Percentiles rank a stretch among this genome's conserved stretches.
Conservation (phyloP, 495 filamentous ascomycete species). For the Podospora pseudoanserina region DNA sequence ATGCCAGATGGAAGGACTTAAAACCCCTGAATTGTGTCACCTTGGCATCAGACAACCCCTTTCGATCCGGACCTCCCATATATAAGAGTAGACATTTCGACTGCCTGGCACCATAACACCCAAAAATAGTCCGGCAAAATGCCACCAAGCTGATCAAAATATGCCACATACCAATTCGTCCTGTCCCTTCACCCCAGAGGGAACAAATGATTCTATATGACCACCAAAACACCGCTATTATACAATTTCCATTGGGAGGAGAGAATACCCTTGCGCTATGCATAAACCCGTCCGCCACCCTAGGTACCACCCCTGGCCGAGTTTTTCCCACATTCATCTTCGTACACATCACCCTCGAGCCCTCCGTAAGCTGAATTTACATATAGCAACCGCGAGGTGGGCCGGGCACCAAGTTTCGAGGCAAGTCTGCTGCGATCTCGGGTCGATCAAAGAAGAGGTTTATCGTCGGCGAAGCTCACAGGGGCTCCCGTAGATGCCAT, state of each 20-base stretch:
- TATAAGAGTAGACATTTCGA: neutral
- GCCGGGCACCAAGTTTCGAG: slow-evolving; percentile 11
- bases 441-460: slow-evolving; percentile 24
- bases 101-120: neutral
- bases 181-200: neutral
- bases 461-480: neutral
- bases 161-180: slow-evolving; percentile 16
- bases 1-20: neutral
- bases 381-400: slow-evolving; percentile 9
- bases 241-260: slow-evolving; percentile 33
- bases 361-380: slow-evolving; percentile 12
- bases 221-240: slow-evolving; percentile 31
- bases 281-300: slow-evolving; percentile 20
- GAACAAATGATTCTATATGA: neutral
- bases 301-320: neutral
- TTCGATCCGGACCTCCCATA: neutral
- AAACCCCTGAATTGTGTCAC: neutral
- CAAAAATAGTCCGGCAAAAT: neutral
- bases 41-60: neutral
- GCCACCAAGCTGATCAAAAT: slow-evolving; percentile 9
- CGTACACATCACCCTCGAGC: slow-evolving; percentile 24
- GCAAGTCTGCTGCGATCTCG: slow-evolving; percentile 17
- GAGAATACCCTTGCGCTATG: slow-evolving; percentile 37
- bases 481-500: neutral
- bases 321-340: slow-evolving; percentile 10